Conservation (phyloP, 495 filamentous ascomycete species). For the Polyplosphaeria fusca region DNA sequence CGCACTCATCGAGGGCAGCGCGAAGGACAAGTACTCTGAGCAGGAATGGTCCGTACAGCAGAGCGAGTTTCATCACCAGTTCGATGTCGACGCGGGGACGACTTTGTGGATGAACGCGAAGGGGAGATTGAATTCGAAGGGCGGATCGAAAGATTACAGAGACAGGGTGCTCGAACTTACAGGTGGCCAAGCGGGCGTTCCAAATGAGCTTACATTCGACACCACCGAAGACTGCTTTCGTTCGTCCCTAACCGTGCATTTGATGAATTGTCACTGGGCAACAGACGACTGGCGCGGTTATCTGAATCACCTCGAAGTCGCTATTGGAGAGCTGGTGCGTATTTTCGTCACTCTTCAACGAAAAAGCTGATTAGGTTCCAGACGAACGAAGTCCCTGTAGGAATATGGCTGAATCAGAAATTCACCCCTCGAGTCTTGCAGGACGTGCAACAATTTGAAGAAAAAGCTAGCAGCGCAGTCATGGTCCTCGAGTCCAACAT, state of each 20-base stretch:
- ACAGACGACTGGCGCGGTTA: constrained; percentile 46
- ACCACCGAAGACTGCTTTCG: constrained; percentile 18
- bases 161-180: constrained; percentile 41
- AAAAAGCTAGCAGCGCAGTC: constrained; percentile 39
- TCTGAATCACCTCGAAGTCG: constrained; percentile 42
- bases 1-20: constrained; percentile 31
- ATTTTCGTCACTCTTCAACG: background rate
- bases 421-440: constrained; percentile 40
- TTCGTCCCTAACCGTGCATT: constrained; percentile 24
- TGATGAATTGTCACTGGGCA: constrained; percentile 44
- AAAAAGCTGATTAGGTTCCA: background rate
- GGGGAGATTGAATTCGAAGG: no score
- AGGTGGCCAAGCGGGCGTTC: constrained; percentile 27
- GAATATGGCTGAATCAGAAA: background rate
- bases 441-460: constrained; percentile 41
- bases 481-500: constrained; percentile 44
- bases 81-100: constrained; percentile 43
- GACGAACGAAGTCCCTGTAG: background rate
- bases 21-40: constrained; percentile 9
- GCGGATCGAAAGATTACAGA: constrained; percentile 34
- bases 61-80: constrained; percentile 44
- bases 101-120: constrained; percentile 33
- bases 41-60: constrained; percentile 48
- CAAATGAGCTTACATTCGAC: constrained; percentile 28
- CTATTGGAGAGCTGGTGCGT: constrained; percentile 36